Conservation (phyloP, 768 basidiomycete genomes). For the Lactarius trivialis region DNA sequence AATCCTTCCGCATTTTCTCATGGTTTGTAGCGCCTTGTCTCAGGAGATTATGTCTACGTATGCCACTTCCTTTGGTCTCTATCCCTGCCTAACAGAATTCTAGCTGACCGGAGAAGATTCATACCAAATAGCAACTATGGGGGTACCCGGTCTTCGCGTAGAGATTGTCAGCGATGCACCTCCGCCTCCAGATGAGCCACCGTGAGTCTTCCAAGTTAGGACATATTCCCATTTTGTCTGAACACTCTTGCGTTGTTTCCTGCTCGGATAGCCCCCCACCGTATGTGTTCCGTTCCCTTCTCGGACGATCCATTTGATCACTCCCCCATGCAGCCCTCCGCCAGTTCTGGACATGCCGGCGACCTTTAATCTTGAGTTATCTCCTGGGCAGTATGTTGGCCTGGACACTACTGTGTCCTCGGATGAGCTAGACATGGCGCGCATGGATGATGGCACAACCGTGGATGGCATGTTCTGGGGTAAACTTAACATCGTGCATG, state of each 20-base stretch:
- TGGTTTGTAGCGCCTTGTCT: slow-evolving; percentile 55
- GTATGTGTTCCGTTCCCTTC: slow-evolving; percentile 31
- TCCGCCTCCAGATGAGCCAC: slow-evolving; percentile 77
- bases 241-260: not conserved
- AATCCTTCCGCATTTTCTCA: not conserved
- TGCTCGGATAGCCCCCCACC: slow-evolving; percentile 39
- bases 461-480: slow-evolving; percentile 88
- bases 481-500: slow-evolving; percentile 75
- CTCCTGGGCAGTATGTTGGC: slow-evolving; percentile 71
- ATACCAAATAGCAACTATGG: slow-evolving; percentile 82
- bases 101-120: slow-evolving; percentile 82
- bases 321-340: slow-evolving; percentile 37
- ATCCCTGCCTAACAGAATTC: slow-evolving; percentile 9
- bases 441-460: slow-evolving; percentile 82
- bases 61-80: slow-evolving; percentile 26
- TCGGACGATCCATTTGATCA: not conserved
- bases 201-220: slow-evolving; percentile 43
- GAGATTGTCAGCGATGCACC: slow-evolving; percentile 84
- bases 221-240: not conserved
- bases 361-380: slow-evolving; percentile 74
- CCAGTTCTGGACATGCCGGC: slow-evolving; percentile 85
- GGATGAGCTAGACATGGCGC: slow-evolving; percentile 81
- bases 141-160: slow-evolving; percentile 73
- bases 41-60: slow-evolving; percentile 82
- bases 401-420: slow-evolving; percentile 75